Conservation (phyloP, 805 yeast genomes). For the Kockiozyma suomiensis region DNA sequence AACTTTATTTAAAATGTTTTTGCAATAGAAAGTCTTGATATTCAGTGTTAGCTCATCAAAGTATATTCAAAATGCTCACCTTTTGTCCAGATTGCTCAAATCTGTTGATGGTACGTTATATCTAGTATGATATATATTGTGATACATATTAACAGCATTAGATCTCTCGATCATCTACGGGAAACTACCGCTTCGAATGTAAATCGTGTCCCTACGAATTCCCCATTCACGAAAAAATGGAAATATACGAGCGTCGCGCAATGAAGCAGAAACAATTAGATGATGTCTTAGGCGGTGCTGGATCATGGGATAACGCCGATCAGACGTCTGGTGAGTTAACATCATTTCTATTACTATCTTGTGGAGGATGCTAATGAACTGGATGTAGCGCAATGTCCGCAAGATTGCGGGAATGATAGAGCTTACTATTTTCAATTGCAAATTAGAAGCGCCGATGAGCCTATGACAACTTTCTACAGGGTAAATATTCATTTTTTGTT, state of each 20-base stretch:
- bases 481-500: slow-evolving; percentile 27
- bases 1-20: too few relatives aligned
- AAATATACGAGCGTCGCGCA: slow-evolving; percentile 80
- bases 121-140: neutral
- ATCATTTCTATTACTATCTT: neutral
- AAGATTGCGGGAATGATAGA: slow-evolving; percentile 85
- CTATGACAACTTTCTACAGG: slow-evolving; percentile 97
- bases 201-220: slow-evolving; percentile 95
- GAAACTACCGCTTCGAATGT: slow-evolving; percentile 72
- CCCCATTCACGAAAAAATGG: slow-evolving; percentile 72
- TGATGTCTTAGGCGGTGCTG: slow-evolving; percentile 94
- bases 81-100: slow-evolving; percentile 95
- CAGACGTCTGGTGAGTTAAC: slow-evolving; percentile 66
- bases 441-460: slow-evolving; percentile 97
- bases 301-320: slow-evolving; percentile 99
- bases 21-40: neutral
- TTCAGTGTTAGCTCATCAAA: neutral
- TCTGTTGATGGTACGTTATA: slow-evolving; percentile 66
- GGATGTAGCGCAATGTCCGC: slow-evolving; percentile 78
- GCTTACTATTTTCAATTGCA: slow-evolving; percentile 97
- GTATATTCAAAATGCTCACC: slow-evolving; percentile 68
- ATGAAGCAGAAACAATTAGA: slow-evolving; percentile 89
- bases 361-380: neutral
- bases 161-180: slow-evolving; percentile 61
- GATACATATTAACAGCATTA: slow-evolving; percentile 20